Base-by-base conservation (phyloP, 257 asterid genomes). In the Solanum arcanum region DNA sequence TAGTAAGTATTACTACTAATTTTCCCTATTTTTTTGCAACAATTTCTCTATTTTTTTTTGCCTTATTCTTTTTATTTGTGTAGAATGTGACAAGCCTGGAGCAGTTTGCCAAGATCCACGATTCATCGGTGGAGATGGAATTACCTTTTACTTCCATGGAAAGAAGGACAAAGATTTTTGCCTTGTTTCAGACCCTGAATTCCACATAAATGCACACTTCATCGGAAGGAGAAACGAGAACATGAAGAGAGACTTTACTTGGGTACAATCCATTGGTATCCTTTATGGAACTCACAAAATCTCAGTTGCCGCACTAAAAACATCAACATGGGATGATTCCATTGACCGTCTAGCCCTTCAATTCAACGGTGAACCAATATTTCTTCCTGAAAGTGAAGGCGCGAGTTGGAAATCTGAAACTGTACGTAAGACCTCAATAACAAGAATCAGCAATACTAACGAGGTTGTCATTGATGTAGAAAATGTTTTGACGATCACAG, bases 71-170 rank as follows among this genome's bases (percentile, higher is more conserved):
- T 41, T 47, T 69, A 3, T 72, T 84, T 84, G 59, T 9, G 12
- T 16, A 84, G 80, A 49, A 18, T 84, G 87, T 66, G 87, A 84
- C 60, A 68, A 66, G 81, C 81, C 87, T 39, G 87, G 87, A 66
- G 87, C 87, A 41, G 81, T 84, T 44, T 77, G 83, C 5, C 83
- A 77, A 77, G 83, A 77, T 77, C 83, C 83, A 44, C 83, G 62
- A 44, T 77, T 77, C 47, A 77, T 77, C 20, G 83, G 62, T 77
- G 83, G 62, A 44, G 83, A 77, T 25, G 39, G 62, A 9, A 42
- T 77, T 44, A 77, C 83, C 8, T 77, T 77, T 47, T 77, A 77
- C 83, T 77, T 77, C 39, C 83, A 77, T 7, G 62, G 83, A 8
- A 77, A 77, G 83, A 77, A 77, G 39, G 62, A 77, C 39, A 42